These are phyloP conservation scores for Ceratocystis cubensis DNA, from an alignment of 2,329 filamentous ascomycete genomes.

Conservation along the genomic window DNA sequence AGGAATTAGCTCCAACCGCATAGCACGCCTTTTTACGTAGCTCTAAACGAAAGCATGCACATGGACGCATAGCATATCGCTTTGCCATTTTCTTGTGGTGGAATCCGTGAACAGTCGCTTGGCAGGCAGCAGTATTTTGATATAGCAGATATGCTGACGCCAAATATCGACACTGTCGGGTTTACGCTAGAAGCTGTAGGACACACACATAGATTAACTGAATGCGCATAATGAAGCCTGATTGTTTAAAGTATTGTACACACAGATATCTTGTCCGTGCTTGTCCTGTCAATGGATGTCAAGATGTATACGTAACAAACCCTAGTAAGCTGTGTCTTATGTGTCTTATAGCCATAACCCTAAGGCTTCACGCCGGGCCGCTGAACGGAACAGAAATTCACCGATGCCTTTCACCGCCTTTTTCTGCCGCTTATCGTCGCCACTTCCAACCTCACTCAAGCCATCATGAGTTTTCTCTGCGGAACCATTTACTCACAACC, in stretches of 20 bases:
- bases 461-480: neutral
- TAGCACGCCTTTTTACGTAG: neutral
- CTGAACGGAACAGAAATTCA: neutral
- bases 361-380: neutral
- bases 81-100: neutral
- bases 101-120: neutral
- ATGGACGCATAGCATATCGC: neutral
- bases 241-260: too few relatives aligned
- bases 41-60: neutral
- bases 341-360: neutral
- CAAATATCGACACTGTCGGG: too few relatives aligned
- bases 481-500: neutral
- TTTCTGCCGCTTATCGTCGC: constrained; percentile 9
- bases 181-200: too few relatives aligned
- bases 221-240: too few relatives aligned
- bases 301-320: neutral
- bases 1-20: neutral
- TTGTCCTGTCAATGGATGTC: too few relatives aligned
- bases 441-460: neutral
- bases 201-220: too few relatives aligned
- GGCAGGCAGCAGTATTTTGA: neutral
- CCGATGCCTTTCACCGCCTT: constrained; percentile 3
- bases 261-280: too few relatives aligned
- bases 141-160: neutral
- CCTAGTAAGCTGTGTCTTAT: neutral